Evolutionary conservation across 2,329 filamentous ascomycete species (phyloP), one percentile per base, ranked within the genome.

Genomic region (Karstenula rhodostoma): DNA sequence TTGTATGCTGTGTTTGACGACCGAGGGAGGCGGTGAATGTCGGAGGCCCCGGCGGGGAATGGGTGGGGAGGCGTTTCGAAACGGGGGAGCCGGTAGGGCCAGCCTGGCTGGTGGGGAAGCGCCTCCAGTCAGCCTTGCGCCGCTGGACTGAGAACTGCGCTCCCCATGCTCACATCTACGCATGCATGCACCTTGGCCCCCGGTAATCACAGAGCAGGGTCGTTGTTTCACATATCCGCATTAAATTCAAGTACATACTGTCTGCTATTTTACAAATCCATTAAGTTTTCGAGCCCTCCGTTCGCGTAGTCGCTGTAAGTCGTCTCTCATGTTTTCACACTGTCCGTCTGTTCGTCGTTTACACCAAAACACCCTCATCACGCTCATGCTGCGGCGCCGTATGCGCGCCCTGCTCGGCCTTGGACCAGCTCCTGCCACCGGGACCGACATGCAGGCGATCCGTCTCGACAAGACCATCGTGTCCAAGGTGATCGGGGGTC

Each of bases 351-450:
- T 19, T 12, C 6, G 15, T 25, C 4, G 12, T 29, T 47, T 55
- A 55, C 9, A 55, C 52, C 8, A 55, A 35, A 35, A 23, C 10
- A 25, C 42, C 52, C 42, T 55, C 42, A 17, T 17, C 44, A 19
- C 32, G 52, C 48, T 48, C 53, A 19, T 53, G 46, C 32, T 50
- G 40, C 22, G 40, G 47, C 32, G 46, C 58, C 13, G 23, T n/a
- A 19, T 35, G 59, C 15, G 46, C 48, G 22, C 52, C 69, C 61
- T 75, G 73, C 56, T 73, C 71, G 25, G 72, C 68, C 67, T 77
- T 77, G 61, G 68, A 71, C 56, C 73, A 75, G 27, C 65, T 73
- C 22, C 75, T 66, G 23, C 71, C 75, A 22, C 74, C 74, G 13
- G 74, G 62, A 22, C 68, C 71, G 61, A 76, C 60, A 40, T 77